Conservation (phyloP, 306 rosid species). For the Alnus glutinosa region DNA sequence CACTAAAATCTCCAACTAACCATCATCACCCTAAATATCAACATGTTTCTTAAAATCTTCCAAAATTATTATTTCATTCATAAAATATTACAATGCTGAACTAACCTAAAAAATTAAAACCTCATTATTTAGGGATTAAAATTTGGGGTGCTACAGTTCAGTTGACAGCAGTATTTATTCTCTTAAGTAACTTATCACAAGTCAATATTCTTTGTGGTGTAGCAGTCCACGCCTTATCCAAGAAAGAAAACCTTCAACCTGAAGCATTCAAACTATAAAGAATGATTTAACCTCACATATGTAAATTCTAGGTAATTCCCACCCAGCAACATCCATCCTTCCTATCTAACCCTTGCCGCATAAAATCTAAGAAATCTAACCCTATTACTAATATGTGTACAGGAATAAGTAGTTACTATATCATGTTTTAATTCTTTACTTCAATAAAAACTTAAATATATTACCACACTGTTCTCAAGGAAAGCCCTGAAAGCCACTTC, state of each 20-base stretch:
- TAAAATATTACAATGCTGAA: too few relatives aligned
- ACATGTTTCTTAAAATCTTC: too few relatives aligned
- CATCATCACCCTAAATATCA: too few relatives aligned
- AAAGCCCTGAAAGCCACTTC: background rate
- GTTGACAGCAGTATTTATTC: too few relatives aligned
- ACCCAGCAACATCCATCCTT: background rate
- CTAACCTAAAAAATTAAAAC: too few relatives aligned
- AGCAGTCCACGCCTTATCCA: background rate
- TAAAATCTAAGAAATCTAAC: background rate
- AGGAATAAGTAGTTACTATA: background rate
- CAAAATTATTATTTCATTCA: too few relatives aligned
- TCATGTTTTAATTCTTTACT: background rate
- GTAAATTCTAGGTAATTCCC: background rate
- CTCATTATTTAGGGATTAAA: too few relatives aligned
- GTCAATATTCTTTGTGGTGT: background rate
- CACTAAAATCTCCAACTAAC: too few relatives aligned
- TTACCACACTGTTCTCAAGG: background rate
- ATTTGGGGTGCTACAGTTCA: too few relatives aligned
- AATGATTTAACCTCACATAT: background rate
- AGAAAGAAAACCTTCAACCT: background rate
- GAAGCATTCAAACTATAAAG: background rate
- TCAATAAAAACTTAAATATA: background rate
- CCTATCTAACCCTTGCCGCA: background rate
- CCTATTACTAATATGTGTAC: background rate
- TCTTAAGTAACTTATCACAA: too few relatives aligned